Evolutionary conservation across 2,329 filamentous ascomycete genomes (phyloP).

Genomic region (Coleophoma crateriformis): DNA sequence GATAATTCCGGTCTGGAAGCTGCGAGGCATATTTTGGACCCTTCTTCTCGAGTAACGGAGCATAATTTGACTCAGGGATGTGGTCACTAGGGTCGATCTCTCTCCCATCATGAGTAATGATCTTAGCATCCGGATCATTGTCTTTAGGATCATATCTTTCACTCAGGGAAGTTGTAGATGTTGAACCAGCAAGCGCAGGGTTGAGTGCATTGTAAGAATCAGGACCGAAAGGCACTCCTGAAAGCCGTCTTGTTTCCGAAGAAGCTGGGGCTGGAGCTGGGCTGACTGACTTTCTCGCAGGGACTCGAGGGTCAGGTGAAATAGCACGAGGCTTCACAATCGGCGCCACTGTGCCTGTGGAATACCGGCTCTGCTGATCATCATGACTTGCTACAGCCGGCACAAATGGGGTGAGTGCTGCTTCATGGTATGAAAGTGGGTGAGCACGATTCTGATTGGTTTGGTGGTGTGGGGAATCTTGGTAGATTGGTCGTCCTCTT

Average conservation of each 20-base stretch:
- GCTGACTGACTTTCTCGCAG: constrained; percentile 69
- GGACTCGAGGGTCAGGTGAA: constrained; percentile 8
- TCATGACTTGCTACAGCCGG: constrained; percentile 19
- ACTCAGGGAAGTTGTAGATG: constrained; percentile 18
- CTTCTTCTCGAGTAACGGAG: constrained; percentile 38
- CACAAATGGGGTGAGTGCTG: constrained; percentile 13
- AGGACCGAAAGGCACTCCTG: constrained; percentile 65
- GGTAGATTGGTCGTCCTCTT: constrained; percentile 28
- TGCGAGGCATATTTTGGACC: constrained; percentile 33
- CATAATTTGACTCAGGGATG: constrained; percentile 51
- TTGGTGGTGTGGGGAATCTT: constrained; percentile 19
- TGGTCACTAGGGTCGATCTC: constrained; percentile 79
- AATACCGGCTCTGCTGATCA: constrained; percentile 20
- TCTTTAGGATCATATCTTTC: constrained; percentile 21
- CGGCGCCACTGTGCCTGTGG: constrained; percentile 24
- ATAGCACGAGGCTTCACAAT: constrained; percentile 18
- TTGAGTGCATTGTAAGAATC: constrained; percentile 74
- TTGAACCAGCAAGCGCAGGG: constrained; percentile 37
- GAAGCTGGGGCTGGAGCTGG: constrained; percentile 59
- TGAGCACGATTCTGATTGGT: constrained; percentile 11
- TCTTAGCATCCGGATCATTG: constrained; percentile 58
- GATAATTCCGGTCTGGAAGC: constrained; percentile 25
- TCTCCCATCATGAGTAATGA: constrained; percentile 69
- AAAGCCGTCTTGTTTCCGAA: constrained; percentile 42
- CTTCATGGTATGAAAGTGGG: constrained; percentile 20